Evolutionary conservation across 2,329 filamentous ascomycete genomes (phyloP), one percentile per base, ranked within the genome.

Genomic region (Coniochaeta sp.): DNA sequence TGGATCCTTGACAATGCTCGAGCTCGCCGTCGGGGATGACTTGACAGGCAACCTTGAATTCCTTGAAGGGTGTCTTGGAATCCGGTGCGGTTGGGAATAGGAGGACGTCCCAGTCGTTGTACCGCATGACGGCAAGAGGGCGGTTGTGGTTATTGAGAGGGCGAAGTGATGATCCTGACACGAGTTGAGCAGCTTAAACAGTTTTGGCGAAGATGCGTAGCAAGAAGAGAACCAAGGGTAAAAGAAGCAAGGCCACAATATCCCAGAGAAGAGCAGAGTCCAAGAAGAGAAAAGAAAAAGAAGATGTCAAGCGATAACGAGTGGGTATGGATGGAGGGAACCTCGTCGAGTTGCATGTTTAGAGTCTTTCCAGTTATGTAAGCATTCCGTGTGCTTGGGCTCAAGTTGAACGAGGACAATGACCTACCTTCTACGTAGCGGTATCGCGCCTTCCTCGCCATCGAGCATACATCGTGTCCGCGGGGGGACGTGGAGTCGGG

Each of bases 51-150:
- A 90, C 90, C 69, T 86, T 88, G 79, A 95, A 96, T 73, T 96
- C 91, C 72, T 90, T 89, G 59, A 93, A 74, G 1, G 91, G 91
- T 14, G 89, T 71, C 66, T 85, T 87, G 66, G 81, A 86, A 62
- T 82, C 81, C 62, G 73, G 74, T 19, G 62, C 66, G 17, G 77
- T 76, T 0, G 90, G 88, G 71, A 96, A 96, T 62, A 96, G 79
- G 50, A 96, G 83, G 59, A 95, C 83, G 68, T 96, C 91, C 91
- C 91, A 96, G 68, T 91, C 86, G 66, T 91, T 84, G 79, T 89
- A 96, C 61, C 91, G 87, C 91, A 96, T 96, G 80, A 73, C 59
- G 61, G 40, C 19, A 26, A 17, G 30, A 58, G 28, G 17, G 40
- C 30, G 38, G 28, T 52, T 19, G 22, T 30, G 47, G 17, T 52